A percentile compares a stretch with the other conserved stretches of the same genome.
phyloP scores from a whole-genome alignment of 768 basidiomycete genomes.

The Ramaria rubella region DNA sequence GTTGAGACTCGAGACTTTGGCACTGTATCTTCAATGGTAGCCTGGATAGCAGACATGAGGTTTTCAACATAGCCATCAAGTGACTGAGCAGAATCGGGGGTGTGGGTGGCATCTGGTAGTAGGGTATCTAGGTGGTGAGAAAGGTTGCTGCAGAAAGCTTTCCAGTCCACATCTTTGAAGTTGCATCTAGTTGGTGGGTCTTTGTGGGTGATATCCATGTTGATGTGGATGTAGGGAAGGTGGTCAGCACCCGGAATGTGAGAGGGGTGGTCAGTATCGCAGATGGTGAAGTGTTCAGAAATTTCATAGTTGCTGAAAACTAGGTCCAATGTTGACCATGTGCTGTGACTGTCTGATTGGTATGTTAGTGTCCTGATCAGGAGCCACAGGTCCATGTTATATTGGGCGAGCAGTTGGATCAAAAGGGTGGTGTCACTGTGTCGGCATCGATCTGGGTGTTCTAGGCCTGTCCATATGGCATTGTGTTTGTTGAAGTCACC shows the following conservation, averaged over 20 bases:
- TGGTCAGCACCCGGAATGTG: not conserved
- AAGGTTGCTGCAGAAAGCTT: not conserved
- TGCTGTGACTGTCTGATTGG: not conserved
- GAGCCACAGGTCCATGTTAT: not conserved
- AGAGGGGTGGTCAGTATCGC: not conserved
- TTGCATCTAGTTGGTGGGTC: not conserved
- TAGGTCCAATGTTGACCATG: conserved; percentile 3
- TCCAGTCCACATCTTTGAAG: not conserved
- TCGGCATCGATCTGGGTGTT: not conserved
- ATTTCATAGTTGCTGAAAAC: not conserved
- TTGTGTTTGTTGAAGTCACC: too few relatives aligned
- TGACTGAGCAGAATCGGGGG: not conserved
- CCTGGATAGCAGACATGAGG: conserved; percentile 17
- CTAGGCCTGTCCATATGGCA: not conserved
- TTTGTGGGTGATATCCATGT: not conserved
- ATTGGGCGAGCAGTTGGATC: not conserved
- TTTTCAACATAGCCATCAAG: conserved; percentile 7
- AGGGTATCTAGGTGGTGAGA: conserved; percentile 28
- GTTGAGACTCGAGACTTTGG: conserved; percentile 17
- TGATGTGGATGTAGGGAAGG: not conserved
- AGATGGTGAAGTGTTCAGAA: not conserved
- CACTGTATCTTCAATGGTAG: conserved; percentile 15
- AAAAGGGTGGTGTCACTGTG: not conserved
- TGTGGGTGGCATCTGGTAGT: conserved; percentile 10
- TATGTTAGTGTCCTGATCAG: not conserved